A percentile compares a stretch with the other conserved stretches of the same genome.
phyloP scores from a whole-genome alignment of 768 basidiomycete species.

The Tephrocybe sp. region DNA sequence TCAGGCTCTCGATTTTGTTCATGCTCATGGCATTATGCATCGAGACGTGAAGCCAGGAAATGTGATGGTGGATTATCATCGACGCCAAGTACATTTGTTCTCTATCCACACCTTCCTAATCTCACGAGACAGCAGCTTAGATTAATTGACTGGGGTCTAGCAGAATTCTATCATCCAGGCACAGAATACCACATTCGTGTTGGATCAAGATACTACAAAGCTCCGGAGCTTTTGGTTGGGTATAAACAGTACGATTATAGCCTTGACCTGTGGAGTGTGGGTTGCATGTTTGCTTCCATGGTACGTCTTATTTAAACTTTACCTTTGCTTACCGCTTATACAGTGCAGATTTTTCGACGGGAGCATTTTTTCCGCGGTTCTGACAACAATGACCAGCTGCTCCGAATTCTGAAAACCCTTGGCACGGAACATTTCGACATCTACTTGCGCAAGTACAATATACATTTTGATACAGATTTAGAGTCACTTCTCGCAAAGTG shows the following conservation, averaged over 20 bases:
- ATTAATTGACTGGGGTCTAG: conserved; percentile 75
- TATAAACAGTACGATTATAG: conserved; percentile 73
- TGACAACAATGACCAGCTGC: conserved; percentile 72
- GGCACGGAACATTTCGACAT: conserved; percentile 65
- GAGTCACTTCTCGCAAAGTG: conserved; percentile 53
- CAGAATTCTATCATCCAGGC: conserved; percentile 72
- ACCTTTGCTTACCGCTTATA: neutral
- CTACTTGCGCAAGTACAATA: conserved; percentile 59
- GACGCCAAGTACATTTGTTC: conserved; percentile 44
- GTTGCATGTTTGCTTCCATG: conserved; percentile 76
- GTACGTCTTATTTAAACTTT: conserved; percentile 33
- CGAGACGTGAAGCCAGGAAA: conserved; percentile 50
- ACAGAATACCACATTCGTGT: conserved; percentile 73
- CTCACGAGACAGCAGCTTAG: conserved; percentile 34
- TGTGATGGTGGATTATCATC: conserved; percentile 70
- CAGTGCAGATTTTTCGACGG: conserved; percentile 59
- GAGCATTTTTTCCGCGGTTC: conserved; percentile 76
- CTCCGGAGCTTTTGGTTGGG: conserved; percentile 68
- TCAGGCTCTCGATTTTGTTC: conserved; percentile 65
- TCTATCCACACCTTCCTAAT: neutral
- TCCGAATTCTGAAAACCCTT: conserved; percentile 65
- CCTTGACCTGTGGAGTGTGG: conserved; percentile 71
- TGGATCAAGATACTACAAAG: conserved; percentile 71
- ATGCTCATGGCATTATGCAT: conserved; percentile 73
- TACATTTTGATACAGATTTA: conserved; percentile 62